These are phyloP conservation scores for Clitocybe nebularis DNA, from an alignment of 1,284 basidiomycete species.

Conservation along the genomic window DNA sequence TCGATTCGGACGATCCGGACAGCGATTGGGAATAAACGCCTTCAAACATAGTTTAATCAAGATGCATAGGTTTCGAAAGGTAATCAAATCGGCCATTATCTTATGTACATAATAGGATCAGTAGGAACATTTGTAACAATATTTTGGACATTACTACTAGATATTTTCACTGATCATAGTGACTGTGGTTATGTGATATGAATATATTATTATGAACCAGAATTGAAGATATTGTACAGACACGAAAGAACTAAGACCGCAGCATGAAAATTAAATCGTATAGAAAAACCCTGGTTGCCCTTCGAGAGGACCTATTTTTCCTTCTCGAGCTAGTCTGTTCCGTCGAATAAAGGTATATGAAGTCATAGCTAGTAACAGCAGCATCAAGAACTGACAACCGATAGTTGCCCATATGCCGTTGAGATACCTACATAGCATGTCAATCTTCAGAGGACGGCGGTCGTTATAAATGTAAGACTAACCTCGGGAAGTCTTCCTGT, in stretches of 20 bases:
- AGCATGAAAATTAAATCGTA: constrained; percentile 22
- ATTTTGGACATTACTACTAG: no score
- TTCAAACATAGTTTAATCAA: no score
- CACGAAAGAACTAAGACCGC: neutral
- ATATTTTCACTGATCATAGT: no score
- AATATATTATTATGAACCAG: neutral
- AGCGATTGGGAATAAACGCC: constrained; percentile 68
- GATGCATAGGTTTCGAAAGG: no score
- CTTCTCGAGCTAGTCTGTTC: constrained; percentile 25
- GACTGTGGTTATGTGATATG: no score
- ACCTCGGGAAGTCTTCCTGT: constrained; percentile 27
- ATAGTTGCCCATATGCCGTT: constrained; percentile 32
- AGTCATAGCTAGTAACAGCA: constrained; percentile 23
- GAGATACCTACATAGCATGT: constrained; percentile 17
- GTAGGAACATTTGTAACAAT: no score
- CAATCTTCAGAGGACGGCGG: neutral
- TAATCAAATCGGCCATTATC: no score
- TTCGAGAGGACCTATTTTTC: constrained; percentile 25
- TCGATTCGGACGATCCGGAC: constrained; percentile 43
- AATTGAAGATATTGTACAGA: neutral
- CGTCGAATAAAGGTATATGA: constrained; percentile 24
- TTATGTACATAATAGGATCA: no score
- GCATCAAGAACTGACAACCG: constrained; percentile 27
- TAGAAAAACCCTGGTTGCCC: constrained; percentile 28
- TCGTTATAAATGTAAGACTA: neutral